Evolutionary conservation across 208 protist genomes (phyloP).

Genomic region (Crithidia expoeki): DNA sequence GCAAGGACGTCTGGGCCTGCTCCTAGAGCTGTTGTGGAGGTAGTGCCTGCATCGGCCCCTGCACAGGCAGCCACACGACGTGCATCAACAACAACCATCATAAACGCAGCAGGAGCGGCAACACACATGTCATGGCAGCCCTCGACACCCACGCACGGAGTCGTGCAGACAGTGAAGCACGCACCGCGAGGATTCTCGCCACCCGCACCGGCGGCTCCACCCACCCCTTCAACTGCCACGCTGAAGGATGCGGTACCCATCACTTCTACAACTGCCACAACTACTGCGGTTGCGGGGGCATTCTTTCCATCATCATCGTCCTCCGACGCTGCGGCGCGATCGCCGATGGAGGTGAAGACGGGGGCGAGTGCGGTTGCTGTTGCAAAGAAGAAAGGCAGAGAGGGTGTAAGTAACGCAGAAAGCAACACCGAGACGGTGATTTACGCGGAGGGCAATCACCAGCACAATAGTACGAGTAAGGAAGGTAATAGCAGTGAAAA

Average conservation of each 20-base stretch:
- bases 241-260: not conserved
- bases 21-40: not conserved
- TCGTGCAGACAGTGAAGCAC: conserved; percentile 16
- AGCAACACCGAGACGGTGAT: not conserved
- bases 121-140: not conserved
- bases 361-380: no score
- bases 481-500: not conserved
- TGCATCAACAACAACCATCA: not conserved
- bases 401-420: not conserved
- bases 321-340: not conserved
- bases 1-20: not conserved
- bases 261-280: not conserved
- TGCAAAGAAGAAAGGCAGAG: not conserved
- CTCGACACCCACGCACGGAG: conserved; percentile 2
- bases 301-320: not conserved
- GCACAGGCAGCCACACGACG: not conserved
- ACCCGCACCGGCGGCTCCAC: not conserved
- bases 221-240: not conserved
- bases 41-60: not conserved
- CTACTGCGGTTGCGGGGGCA: not conserved
- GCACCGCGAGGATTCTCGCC: not conserved
- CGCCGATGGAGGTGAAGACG: not conserved
- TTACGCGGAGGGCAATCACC: not conserved
- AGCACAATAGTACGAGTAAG: not conserved
- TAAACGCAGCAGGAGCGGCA: not conserved